Percentiles rank a stretch among this genome's conserved stretches.
phyloP scores from a whole-genome alignment of 2,329 filamentous ascomycete species.

The Scedosporium dehoogii region DNA sequence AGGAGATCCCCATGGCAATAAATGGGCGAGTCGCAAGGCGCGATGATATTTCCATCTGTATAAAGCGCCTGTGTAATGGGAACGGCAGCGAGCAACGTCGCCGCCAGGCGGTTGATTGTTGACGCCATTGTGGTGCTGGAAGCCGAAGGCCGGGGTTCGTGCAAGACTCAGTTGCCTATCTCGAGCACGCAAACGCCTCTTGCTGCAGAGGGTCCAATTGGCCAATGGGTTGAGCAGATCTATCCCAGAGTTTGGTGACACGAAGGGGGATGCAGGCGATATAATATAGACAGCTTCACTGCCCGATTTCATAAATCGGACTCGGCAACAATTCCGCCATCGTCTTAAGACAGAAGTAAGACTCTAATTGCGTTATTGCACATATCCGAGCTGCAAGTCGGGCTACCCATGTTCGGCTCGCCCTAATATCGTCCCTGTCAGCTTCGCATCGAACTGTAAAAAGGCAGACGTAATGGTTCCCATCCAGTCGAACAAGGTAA shows the following conservation, averaged over 20 bases:
- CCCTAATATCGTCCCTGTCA: neutral
- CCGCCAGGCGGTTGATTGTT: neutral
- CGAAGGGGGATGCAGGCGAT: neutral
- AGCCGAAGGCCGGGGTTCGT: neutral
- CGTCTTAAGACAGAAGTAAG: neutral
- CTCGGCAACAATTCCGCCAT: neutral
- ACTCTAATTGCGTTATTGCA: neutral
- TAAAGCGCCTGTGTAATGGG: slow-evolving; percentile 36
- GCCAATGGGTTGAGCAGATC: neutral
- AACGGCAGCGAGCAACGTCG: slow-evolving; percentile 14
- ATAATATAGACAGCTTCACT: neutral
- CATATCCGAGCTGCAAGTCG: neutral
- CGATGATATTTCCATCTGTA: slow-evolving; percentile 48
- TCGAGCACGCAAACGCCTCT: neutral
- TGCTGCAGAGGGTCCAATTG: neutral
- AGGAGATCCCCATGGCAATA: slow-evolving; percentile 60
- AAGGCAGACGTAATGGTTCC: neutral
- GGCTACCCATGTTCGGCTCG: neutral
- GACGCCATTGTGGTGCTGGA: neutral
- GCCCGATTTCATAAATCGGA: neutral
- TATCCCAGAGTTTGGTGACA: neutral
- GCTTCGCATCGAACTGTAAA: neutral
- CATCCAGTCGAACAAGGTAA: neutral
- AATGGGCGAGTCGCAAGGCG: slow-evolving; percentile 57
- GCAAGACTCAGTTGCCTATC: neutral